A percentile compares a stretch with the other conserved stretches of the same genome.
Conservation (phyloP, 176 grass and related monocot species). For the Elymus sibiricus region DNA sequence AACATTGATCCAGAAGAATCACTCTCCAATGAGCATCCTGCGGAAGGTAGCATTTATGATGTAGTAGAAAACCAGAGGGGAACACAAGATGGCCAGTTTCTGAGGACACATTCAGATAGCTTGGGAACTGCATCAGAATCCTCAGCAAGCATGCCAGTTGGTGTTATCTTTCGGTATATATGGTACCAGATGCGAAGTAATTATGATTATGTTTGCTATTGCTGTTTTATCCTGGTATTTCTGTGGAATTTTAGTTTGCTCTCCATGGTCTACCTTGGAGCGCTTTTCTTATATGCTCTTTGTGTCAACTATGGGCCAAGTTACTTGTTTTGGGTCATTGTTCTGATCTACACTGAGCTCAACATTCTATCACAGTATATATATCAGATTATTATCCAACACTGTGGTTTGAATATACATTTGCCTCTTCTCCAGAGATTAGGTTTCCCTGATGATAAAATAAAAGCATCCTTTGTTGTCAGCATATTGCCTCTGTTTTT, state of each 20-base stretch:
- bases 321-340: constrained; percentile 93
- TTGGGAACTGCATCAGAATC: constrained; percentile 29
- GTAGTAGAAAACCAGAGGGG: constrained; percentile 47
- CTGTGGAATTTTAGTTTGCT: constrained; percentile 98
- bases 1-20: constrained; percentile 87
- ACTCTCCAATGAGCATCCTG: constrained; percentile 40
- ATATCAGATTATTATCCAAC: constrained; percentile 98
- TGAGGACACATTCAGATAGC: constrained; percentile 62
- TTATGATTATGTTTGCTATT: constrained; percentile 98
- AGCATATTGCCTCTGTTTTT: constrained; percentile 90
- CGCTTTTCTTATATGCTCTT: constrained; percentile 94
- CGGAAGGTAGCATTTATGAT: constrained; percentile 43
- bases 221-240: constrained; percentile 90
- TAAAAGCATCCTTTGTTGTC: constrained; percentile 92
- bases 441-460: constrained; percentile 85
- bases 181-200: constrained; percentile 97
- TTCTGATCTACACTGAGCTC: constrained; percentile 93
- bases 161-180: constrained; percentile 78
- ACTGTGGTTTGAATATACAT: constrained; percentile 85
- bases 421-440: constrained; percentile 71
- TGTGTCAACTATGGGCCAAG: constrained; percentile 94
- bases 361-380: constrained; percentile 93
- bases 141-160: constrained; percentile 60
- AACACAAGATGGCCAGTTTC: constrained; percentile 48
- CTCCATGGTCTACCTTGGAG: constrained; percentile 93